These are phyloP conservation scores for Rhynchosporium secalis DNA, from an alignment of 2,329 filamentous ascomycete species.

Conservation along the genomic window DNA sequence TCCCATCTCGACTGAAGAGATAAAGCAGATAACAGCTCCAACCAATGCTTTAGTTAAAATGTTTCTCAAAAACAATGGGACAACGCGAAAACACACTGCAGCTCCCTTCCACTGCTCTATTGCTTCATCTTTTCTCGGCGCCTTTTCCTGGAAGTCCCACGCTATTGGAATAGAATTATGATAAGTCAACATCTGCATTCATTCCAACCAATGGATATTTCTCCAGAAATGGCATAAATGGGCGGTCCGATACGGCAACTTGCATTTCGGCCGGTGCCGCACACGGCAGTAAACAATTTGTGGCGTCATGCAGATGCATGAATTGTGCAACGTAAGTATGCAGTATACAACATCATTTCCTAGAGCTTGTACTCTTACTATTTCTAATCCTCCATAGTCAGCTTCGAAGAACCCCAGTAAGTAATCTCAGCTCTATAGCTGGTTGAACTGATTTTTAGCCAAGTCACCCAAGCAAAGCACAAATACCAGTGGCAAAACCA, in stretches of 20 bases:
- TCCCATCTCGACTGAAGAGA: neutral
- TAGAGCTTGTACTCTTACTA: neutral
- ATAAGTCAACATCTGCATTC: neutral
- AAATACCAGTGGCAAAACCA: neutral
- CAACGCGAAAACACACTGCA: neutral
- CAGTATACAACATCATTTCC: conserved; percentile 10
- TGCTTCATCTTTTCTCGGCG: neutral
- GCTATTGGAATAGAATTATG: neutral
- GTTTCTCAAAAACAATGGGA: neutral
- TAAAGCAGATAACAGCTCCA: neutral
- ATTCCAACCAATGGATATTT: conserved; percentile 3
- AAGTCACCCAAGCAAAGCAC: neutral
- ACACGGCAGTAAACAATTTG: conserved; percentile 11
- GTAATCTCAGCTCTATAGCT: neutral
- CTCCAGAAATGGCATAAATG: neutral
- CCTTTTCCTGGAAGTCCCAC: neutral
- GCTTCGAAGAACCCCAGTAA: neutral
- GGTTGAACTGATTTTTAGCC: neutral
- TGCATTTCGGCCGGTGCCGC: conserved; percentile 18
- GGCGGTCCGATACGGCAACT: conserved; percentile 18
- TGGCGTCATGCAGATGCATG: conserved; percentile 15
- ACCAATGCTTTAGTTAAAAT: neutral
- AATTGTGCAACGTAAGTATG: conserved; percentile 14
- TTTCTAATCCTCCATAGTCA: neutral
- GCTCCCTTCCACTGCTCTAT: neutral